Evolutionary conservation across 2,329 filamentous ascomycete genomes (phyloP), one percentile per base, ranked within the genome.

Genomic region (Arachnopeziza araneosa): DNA sequence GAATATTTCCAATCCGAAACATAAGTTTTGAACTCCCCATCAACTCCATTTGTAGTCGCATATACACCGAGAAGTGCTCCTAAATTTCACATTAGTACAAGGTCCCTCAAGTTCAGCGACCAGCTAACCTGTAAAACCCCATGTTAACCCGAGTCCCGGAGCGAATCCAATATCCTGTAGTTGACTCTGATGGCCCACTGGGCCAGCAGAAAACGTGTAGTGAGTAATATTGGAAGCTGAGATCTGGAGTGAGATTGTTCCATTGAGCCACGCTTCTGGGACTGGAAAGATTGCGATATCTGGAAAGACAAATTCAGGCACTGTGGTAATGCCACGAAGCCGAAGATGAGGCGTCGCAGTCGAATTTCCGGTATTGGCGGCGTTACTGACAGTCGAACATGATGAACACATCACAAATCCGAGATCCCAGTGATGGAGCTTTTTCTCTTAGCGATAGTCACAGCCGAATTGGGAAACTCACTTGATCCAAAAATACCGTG

Each of bases 61-160:
- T 83, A 84, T 0, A 78, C 74, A 0, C 81, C 81, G 0, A 84
- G 62, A 22, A 84, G 69, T 1, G 76, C 76, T 0, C 81, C 80
- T 75, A n/a, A n/a, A 48, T 21, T 24, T 19, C 69, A 53, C 71
- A 19, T 57, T 24, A 50, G 50, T 21, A 26, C 52, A 5, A 14
- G 3, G 4, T 44, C 36, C 17, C 36, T 14, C 36, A 4, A 4
- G 3, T 44, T 14, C 6, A 44, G 2, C 6, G 12, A 44, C 48
- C 30, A 14, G 57, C 63, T 17, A 56, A 60, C 63, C 61, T 56
- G 64, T 64, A 56, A 65, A 65, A 12, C 63, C 65, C 65, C 63
- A 67, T 23, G 65, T 67, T 24, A 67, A 53, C 0, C 65, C 65
- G 24, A 63, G 22, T 2, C 55, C 63, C 50, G 64, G 78, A 1